Percentiles rank a stretch among this genome's conserved stretches.
Evolutionary conservation across 1,284 basidiomycete species (phyloP).

Genomic region (Cutaneotrichosporon sp.): DNA sequence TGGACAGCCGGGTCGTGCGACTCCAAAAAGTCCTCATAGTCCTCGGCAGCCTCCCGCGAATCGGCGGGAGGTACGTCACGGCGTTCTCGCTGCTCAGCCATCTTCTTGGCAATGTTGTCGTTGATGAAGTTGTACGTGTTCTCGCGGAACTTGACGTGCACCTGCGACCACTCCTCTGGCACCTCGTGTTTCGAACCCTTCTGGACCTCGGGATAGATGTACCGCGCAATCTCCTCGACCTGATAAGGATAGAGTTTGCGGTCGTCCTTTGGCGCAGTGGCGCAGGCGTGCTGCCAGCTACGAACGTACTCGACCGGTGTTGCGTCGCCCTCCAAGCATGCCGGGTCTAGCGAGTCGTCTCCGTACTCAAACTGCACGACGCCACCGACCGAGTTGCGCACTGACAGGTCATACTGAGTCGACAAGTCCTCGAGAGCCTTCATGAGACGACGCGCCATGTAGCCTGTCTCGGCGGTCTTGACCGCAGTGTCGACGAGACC

Average conservation of each 20-base stretch:
- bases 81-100: slow-evolving; percentile 65
- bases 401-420: slow-evolving; percentile 95
- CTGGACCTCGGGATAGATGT: slow-evolving; percentile 45
- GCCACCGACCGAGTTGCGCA: slow-evolving; percentile 89
- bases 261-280: slow-evolving; percentile 58
- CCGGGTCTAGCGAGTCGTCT: slow-evolving; percentile 95
- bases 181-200: slow-evolving; percentile 16
- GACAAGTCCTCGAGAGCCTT: slow-evolving; percentile 97
- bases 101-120: slow-evolving; percentile 62
- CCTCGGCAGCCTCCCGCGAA: slow-evolving; percentile 65
- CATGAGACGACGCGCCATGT: slow-evolving; percentile 99
- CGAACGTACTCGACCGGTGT: slow-evolving; percentile 85
- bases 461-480: slow-evolving; percentile 99
- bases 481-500: slow-evolving; percentile 99
- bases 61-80: slow-evolving; percentile 70
- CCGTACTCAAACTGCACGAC: slow-evolving; percentile 99
- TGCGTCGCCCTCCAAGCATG: slow-evolving; percentile 89
- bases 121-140: slow-evolving; percentile 71
- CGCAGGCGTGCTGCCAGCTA: slow-evolving; percentile 79
- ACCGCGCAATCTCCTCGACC: slow-evolving; percentile 68
- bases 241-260: slow-evolving; percentile 80
- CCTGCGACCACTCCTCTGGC: slow-evolving; percentile 49
- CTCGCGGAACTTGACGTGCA: slow-evolving; percentile 70
- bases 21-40: slow-evolving; percentile 44
- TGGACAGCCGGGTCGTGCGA: slow-evolving; percentile 51